These are phyloP conservation scores for Cladosporium sp. DNA, from an alignment of 2,329 filamentous ascomycete species.

Conservation along the genomic window DNA sequence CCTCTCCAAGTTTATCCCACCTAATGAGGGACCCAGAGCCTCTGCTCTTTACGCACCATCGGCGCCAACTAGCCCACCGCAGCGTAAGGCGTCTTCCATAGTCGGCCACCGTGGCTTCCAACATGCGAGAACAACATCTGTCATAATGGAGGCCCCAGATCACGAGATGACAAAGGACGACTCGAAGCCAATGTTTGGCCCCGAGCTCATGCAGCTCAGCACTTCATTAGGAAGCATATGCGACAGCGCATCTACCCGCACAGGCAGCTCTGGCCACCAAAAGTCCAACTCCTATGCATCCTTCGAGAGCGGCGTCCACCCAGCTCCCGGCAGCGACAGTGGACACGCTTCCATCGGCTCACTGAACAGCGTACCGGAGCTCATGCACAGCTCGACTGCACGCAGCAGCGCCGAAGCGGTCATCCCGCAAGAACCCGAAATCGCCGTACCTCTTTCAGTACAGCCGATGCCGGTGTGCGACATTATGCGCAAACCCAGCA, in stretches of 20 bases:
- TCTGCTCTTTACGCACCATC: constrained; percentile 1
- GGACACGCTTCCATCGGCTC: constrained; percentile 31
- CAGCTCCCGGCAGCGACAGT: constrained; percentile 29
- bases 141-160: constrained; percentile 22
- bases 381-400: constrained; percentile 30
- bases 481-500: constrained; percentile 20
- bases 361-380: constrained; percentile 33
- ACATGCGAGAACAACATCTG: constrained; percentile 32
- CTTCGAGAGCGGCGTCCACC: constrained; percentile 30
- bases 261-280: constrained; percentile 28
- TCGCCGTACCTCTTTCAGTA: neutral
- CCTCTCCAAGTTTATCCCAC: constrained; percentile 16
- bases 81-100: constrained; percentile 30
- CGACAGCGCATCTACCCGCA: constrained; percentile 27
- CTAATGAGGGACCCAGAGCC: constrained; percentile 3
- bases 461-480: neutral
- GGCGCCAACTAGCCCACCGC: neutral
- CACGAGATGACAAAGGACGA: constrained; percentile 1
- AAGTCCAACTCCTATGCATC: constrained; percentile 35
- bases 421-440: neutral
- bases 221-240: constrained; percentile 12
- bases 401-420: constrained; percentile 7
- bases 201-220: constrained; percentile 9
- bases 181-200: constrained; percentile 13
- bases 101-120: constrained; percentile 38